phyloP scores from a whole-genome alignment of 257 asterid genomes.

The Anisodus tanguticus region DNA sequence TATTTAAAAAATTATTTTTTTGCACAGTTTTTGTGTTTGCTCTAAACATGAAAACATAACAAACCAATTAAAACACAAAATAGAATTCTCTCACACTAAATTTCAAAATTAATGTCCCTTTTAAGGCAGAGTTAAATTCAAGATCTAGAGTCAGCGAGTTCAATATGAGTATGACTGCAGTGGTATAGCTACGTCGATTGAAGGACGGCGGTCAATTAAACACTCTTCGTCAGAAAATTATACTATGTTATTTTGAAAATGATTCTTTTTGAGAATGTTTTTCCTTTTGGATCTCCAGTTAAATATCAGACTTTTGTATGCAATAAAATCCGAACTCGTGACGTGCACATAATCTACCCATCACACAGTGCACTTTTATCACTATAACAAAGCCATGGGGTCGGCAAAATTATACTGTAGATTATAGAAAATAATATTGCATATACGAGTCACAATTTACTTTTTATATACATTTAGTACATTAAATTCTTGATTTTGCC shows the following conservation, averaged over 20 bases:
- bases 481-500: neutral
- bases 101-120: neutral
- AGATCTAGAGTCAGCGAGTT: neutral
- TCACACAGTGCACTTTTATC: neutral
- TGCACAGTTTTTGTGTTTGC: neutral
- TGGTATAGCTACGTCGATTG: neutral
- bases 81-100: neutral
- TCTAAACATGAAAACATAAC: neutral
- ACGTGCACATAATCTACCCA: neutral
- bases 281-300: neutral
- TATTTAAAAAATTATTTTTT: neutral
- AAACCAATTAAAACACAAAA: neutral
- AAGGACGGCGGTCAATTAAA: neutral
- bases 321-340: neutral
- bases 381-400: neutral
- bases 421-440: neutral
- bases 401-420: neutral
- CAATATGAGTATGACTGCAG: neutral
- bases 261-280: neutral
- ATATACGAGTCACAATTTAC: neutral
- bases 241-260: neutral
- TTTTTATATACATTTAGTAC: neutral
- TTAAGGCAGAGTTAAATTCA: neutral
- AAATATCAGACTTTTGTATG: neutral
- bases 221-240: neutral